Conservation (phyloP, 2,329 filamentous ascomycete species). For the Leptographium radiaticola region DNA sequence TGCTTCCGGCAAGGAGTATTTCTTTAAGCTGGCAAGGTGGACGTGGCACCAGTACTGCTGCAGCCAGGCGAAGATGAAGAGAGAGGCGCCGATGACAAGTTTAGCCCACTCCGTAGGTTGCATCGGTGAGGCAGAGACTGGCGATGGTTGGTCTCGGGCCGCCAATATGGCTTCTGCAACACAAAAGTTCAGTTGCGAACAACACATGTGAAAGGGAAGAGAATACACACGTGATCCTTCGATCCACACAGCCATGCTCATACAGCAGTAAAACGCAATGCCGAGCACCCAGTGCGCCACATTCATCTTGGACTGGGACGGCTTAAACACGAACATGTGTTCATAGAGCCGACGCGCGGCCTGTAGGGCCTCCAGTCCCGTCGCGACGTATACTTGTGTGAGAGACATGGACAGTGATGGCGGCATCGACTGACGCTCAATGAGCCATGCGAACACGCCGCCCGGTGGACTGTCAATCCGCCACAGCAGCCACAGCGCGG, state of each 20-base stretch:
- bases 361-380: conserved; percentile 64
- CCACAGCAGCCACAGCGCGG: conserved; percentile 36
- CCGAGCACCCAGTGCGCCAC: conserved; percentile 72
- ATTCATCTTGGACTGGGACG: conserved; percentile 70
- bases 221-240: conserved; percentile 55
- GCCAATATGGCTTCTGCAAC: conserved; percentile 10
- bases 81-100: conserved; percentile 39
- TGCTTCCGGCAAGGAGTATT: conserved; percentile 69
- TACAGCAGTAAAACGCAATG: conserved; percentile 60
- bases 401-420: conserved; percentile 36
- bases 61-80: conserved; percentile 57
- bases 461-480: conserved; percentile 12
- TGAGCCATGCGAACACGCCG: conserved; percentile 4
- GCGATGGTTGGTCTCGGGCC: conserved; percentile 15
- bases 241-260: conserved; percentile 69
- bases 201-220: background rate
- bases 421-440: conserved; percentile 3
- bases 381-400: conserved; percentile 51
- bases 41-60: conserved; percentile 64
- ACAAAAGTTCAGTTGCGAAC: background rate
- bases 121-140: background rate
- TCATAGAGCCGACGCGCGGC: conserved; percentile 66
- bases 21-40: conserved; percentile 57
- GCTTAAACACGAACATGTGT: conserved; percentile 49
- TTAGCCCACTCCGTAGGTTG: conserved; percentile 23